Conservation (phyloP, 2,329 filamentous ascomycete species). For the Acarospora socialis region DNA sequence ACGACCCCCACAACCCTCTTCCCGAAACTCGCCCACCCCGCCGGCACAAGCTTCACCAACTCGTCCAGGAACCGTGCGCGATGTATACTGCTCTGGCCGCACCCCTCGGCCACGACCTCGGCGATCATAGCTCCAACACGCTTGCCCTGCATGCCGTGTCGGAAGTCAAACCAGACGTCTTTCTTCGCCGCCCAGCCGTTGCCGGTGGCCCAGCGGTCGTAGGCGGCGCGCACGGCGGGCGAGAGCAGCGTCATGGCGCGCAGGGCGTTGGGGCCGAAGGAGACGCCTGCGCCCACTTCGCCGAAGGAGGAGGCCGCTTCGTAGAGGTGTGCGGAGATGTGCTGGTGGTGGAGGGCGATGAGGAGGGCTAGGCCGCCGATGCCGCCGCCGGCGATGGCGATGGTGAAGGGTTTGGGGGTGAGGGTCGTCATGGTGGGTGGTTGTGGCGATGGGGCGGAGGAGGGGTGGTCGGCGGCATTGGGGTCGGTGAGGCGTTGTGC, state of each 20-base stretch:
- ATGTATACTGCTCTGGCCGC: constrained; percentile 23
- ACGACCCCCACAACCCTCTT: constrained; percentile 25
- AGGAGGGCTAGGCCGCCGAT: constrained; percentile 18
- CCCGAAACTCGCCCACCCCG: constrained; percentile 25
- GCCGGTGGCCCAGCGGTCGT: constrained; percentile 22
- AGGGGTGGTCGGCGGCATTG: too few relatives aligned
- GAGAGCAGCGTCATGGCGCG: constrained; percentile 34
- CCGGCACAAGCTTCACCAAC: constrained; percentile 33
- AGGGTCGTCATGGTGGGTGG: background rate
- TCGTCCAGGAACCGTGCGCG: constrained; percentile 36
- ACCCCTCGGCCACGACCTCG: constrained; percentile 16
- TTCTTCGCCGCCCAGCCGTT: constrained; percentile 21
- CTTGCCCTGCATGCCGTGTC: constrained; percentile 25
- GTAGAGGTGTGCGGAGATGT: constrained; percentile 23
- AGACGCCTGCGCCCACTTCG: constrained; percentile 39
- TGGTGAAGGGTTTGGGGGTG: constrained; percentile 16
- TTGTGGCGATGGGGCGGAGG: too few relatives aligned
- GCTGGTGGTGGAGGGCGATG: constrained; percentile 15
- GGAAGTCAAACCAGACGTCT: constrained; percentile 30
- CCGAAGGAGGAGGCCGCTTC: constrained; percentile 35
- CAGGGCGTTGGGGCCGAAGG: constrained; percentile 34
- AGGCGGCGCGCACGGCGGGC: constrained; percentile 27
- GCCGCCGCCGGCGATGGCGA: constrained; percentile 22
- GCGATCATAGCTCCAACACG: constrained; percentile 27
- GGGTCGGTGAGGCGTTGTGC: too few relatives aligned